A percentile compares a stretch with the other conserved stretches of the same genome.
These are phyloP conservation scores for Drosera spatulata DNA, from an alignment of 179 eudicot species.

Conservation along the genomic window DNA sequence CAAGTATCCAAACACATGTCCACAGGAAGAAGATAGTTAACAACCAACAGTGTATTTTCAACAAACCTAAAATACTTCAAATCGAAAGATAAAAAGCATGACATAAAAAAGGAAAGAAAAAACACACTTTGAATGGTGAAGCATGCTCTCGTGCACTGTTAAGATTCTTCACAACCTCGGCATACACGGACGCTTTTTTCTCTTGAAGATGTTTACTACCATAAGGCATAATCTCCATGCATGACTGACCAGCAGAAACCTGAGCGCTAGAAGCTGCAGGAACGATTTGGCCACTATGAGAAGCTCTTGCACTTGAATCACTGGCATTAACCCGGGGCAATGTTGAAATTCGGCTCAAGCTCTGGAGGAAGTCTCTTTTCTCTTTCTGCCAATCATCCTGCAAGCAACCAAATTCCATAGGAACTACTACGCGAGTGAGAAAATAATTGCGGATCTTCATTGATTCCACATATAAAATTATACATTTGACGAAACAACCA, in stretches of 20 bases:
- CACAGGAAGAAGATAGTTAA: too few relatives aligned
- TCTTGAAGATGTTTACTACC: conserved; percentile 56
- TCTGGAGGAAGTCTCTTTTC: conserved; percentile 84
- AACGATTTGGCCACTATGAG: conserved; percentile 49
- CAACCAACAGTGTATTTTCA: too few relatives aligned
- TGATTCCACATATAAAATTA: not conserved
- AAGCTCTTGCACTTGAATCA: conserved; percentile 33
- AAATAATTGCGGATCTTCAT: too few relatives aligned
- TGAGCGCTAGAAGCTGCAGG: conserved; percentile 50
- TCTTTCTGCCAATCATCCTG: conserved; percentile 98
- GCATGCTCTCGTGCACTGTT: conserved; percentile 75
- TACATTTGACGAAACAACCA: not conserved
- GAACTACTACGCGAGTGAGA: not conserved
- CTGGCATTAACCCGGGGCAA: conserved; percentile 62
- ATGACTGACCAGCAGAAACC: conserved; percentile 39
- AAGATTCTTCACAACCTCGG: conserved; percentile 61
- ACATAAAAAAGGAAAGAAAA: not conserved
- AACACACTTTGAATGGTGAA: conserved; percentile 63
- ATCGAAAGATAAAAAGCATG: too few relatives aligned
- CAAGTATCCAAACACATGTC: not conserved
- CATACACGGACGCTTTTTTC: conserved; percentile 75
- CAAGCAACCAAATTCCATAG: conserved; percentile 5
- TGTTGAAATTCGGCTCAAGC: conserved; percentile 69
- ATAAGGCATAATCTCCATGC: conserved; percentile 55
- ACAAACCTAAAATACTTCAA: too few relatives aligned